Evolutionary conservation across 2,329 filamentous ascomycete species (phyloP), one percentile per base, ranked within the genome.

Genomic region (Fusarium sp.): DNA sequence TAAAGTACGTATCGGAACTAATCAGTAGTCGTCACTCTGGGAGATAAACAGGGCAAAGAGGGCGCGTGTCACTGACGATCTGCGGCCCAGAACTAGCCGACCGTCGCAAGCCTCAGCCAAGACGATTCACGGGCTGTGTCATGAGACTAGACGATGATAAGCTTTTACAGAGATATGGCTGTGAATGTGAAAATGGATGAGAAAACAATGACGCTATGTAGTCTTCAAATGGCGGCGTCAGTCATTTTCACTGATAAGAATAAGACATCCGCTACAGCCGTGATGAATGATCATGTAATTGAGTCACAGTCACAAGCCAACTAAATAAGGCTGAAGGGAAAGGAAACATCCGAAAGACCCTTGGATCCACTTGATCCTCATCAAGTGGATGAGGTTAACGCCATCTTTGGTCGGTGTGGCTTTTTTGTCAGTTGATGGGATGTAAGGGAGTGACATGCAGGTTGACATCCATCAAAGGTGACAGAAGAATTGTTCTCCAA

Each of bases 71-170:
- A 42, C 27, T 59, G 34, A 14, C 52, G 62, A 65, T 65, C 60
- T 65, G 60, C 45, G 25, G 40, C n/a, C 58, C 30, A 56, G 27
- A 38, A 44, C 8, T 25, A 40, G 30, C 30, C 22, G 10, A 4
- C 27, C 27, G 47, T 32, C 15, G 34, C 24, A 52, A 42, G 30
- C 32, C 47, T 16, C 14, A 49, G 29, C 32, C 59, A 50, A 51
- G 29, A 40, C 22, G 27, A 34, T 29, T 29, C 34, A 34, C 25
- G n/a, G 40, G 29, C 34, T 53, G 49, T 52, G 32, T 52, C 66
- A 64, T 42, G 54, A 34, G 62, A 52, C 62, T 64, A 52, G 65
- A 47, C 16, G 15, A 47, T 22, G 65, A 61, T 69, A 66, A 69
- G 66, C 55, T 70, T 61, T 62, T 62, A 58, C 16, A 49, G 53